These are phyloP conservation scores for Arthrinium puccinioides DNA, from an alignment of 2,329 filamentous ascomycete genomes.

Conservation along the genomic window DNA sequence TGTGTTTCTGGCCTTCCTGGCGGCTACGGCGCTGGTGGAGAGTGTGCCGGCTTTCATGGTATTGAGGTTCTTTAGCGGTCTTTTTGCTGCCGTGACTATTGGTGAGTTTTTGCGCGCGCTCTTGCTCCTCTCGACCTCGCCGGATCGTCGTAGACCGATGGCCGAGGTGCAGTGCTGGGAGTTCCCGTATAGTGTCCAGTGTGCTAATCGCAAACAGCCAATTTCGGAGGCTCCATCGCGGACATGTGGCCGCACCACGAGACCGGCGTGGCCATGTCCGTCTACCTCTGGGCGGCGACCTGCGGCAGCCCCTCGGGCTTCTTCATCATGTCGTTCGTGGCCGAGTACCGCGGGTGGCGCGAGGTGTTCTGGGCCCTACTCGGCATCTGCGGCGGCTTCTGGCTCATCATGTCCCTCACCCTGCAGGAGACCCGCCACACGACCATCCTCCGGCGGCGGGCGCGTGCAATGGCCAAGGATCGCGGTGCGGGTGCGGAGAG, in stretches of 20 bases:
- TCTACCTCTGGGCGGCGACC: slow-evolving; percentile 36
- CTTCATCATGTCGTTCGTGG: slow-evolving; percentile 36
- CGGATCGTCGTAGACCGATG: background rate
- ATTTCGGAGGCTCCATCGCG: slow-evolving; percentile 35
- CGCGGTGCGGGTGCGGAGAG: slow-evolving; percentile 12
- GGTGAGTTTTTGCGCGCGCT: no score
- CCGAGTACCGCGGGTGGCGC: slow-evolving; percentile 33
- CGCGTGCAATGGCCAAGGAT: slow-evolving; percentile 18
- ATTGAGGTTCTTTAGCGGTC: slow-evolving; percentile 34
- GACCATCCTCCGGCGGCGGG: slow-evolving; percentile 30
- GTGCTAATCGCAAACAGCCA: no score
- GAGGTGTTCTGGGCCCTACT: slow-evolving; percentile 37
- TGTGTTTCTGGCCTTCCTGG: slow-evolving; percentile 32
- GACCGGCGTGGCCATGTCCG: slow-evolving; percentile 26
- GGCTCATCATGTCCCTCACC: slow-evolving; percentile 31
- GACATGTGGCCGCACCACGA: slow-evolving; percentile 34
- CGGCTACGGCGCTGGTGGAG: slow-evolving; percentile 34
- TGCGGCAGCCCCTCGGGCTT: slow-evolving; percentile 36
- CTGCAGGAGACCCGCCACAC: slow-evolving; percentile 36
- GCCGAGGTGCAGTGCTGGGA: no score
- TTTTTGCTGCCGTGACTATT: slow-evolving; percentile 30
- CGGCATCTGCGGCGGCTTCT: slow-evolving; percentile 33
- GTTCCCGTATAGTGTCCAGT: no score
- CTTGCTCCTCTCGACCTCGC: no score
- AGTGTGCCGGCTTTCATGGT: slow-evolving; percentile 32